Evolutionary conservation across 139 green algal species (phyloP).

Genomic region (Chlamydomonas sphaeroides): DNA sequence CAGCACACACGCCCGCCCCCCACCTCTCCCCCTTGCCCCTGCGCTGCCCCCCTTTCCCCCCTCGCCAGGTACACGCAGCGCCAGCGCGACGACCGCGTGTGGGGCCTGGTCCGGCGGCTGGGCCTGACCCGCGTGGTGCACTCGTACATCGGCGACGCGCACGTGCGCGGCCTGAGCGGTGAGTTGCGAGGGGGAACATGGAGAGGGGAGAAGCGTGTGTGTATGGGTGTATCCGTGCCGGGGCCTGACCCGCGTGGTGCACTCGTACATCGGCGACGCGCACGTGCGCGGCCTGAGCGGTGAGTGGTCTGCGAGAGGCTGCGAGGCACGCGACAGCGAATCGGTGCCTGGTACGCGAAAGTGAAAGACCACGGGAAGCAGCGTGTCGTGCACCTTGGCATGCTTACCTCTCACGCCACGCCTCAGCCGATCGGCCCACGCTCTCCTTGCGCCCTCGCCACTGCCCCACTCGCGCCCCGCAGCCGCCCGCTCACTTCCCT

Average conservation of each 20-base stretch:
- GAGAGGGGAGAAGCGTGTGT: no score
- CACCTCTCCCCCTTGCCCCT: not conserved
- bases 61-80: slow-evolving; percentile 17
- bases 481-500: no score
- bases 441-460: no score
- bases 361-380: no score
- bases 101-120: slow-evolving; percentile 60
- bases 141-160: slow-evolving; percentile 66
- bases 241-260: slow-evolving; percentile 65
- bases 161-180: slow-evolving; percentile 63
- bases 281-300: slow-evolving; percentile 64
- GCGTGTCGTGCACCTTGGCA: no score
- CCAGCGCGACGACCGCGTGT: slow-evolving; percentile 37
- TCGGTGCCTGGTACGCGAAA: no score
- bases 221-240: no score
- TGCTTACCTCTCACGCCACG: no score
- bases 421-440: no score
- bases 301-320: no score
- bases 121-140: slow-evolving; percentile 68
- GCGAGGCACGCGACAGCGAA: no score
- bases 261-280: slow-evolving; percentile 68
- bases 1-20: not conserved
- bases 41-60: not conserved
- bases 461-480: no score
- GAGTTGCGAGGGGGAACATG: not conserved